Conservation (phyloP, 208 protist genomes). For the Naegleria fowleri region DNA sequence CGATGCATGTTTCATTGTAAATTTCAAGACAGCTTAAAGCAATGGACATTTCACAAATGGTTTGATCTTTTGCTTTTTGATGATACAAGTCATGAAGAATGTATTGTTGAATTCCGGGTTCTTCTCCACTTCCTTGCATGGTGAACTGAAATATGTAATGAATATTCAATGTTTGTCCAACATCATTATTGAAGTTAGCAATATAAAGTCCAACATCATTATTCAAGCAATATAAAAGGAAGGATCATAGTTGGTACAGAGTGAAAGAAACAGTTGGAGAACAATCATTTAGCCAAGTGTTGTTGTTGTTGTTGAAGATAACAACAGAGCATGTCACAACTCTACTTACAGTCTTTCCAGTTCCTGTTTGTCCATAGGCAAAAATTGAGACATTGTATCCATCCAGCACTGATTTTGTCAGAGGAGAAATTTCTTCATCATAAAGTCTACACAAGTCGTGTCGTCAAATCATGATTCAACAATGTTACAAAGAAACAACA, state of each 20-base stretch:
- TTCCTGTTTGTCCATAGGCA: slow-evolving; percentile 84
- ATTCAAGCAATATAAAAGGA: too few relatives aligned
- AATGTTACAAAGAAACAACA: too few relatives aligned
- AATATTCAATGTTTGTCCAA: too few relatives aligned
- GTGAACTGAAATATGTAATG: not conserved
- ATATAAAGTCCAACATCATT: too few relatives aligned
- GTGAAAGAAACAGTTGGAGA: too few relatives aligned
- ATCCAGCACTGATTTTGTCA: slow-evolving; percentile 82
- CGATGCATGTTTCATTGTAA: slow-evolving; percentile 12
- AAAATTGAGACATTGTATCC: slow-evolving; percentile 88
- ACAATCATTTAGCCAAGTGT: too few relatives aligned
- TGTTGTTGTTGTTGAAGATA: too few relatives aligned
- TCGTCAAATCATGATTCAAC: too few relatives aligned
- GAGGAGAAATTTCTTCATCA: slow-evolving; percentile 69
- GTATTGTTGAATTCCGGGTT: not conserved
- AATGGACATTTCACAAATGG: not conserved
- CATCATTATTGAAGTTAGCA: too few relatives aligned
- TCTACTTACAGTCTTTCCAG: slow-evolving; percentile 60
- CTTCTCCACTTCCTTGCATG: not conserved
- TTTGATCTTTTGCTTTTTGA: not conserved
- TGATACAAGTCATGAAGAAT: not conserved
- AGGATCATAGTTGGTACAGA: too few relatives aligned
- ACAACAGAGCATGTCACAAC: too few relatives aligned
- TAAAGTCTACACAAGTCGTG: not conserved
- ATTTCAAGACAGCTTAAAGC: not conserved